Base-by-base conservation (phyloP, 805 yeast genomes). In the Candida schatavii region DNA sequence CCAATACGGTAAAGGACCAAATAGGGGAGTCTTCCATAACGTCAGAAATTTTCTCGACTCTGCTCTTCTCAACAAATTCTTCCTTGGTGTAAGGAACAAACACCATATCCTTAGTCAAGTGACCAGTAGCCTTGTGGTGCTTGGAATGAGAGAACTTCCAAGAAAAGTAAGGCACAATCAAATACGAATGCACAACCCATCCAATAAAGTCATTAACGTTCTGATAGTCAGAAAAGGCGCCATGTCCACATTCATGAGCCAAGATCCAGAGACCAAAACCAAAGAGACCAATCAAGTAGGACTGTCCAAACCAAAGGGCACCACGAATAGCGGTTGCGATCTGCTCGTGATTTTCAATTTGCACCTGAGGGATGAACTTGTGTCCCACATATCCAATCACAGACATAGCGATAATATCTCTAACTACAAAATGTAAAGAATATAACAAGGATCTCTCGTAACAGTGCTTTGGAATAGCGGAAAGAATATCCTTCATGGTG, bases 211-310 rank as follows among this genome's bases (percentile, higher is more conserved):
- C 82, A 52, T 79, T 79, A 40, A 79, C 68, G 52, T 57, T 57
- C 44, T 64, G 68, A 52, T 75, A 75, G 50, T 78, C 81, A 29
- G 79, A 72, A 55, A 79, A 79, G 15, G 83, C 83, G 40, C 73
- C 75, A 56, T 79, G 85, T 32, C 84, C 83, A 66, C 84, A 79
- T 61, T 78, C 83, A 56, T 78, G 83, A 36, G 81, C 82, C 56
- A 79, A 59, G 46, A 79, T 75, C 84, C 83, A 79, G 39, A 78
- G 57, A 34, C 85, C 84, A 43, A 77, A 72, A 5, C 80, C 78
- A 48, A 76, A 70, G 44, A 77, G 62, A 41, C 81, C 77, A 48
- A 68, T 61, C 45, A 56, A 44, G 49, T 59, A 63, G 34, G 72
- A 59, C 48, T 71, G 65, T 21, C 63, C 54, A 41, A 53, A 49